phyloP scores from a whole-genome alignment of 2,329 filamentous ascomycete genomes.

The Talaromyces sp. region DNA sequence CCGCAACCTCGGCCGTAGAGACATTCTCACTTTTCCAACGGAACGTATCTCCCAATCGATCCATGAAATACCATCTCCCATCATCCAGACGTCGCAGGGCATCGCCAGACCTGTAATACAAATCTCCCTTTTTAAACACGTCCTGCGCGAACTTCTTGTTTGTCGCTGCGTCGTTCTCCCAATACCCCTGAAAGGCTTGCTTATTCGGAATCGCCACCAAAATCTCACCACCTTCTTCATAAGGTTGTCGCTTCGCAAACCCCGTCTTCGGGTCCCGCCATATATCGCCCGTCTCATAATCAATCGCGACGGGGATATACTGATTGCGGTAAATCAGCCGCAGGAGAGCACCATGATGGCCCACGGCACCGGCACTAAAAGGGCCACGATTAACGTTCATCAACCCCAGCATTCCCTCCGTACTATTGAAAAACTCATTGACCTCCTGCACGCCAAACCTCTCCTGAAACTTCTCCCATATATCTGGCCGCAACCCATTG shows the following conservation, averaged over 20 bases:
- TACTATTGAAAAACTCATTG: conserved; percentile 74
- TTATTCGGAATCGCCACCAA: conserved; percentile 62
- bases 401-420: conserved; percentile 67
- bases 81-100: conserved; percentile 61
- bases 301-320: conserved; percentile 66
- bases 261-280: conserved; percentile 65
- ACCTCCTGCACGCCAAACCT: conserved; percentile 52
- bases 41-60: conserved; percentile 61
- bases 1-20: conserved; percentile 65
- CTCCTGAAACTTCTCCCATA: conserved; percentile 61
- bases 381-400: conserved; percentile 61
- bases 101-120: conserved; percentile 69
- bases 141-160: conserved; percentile 63
- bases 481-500: conserved; percentile 58
- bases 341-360: conserved; percentile 66
- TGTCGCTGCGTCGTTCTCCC: conserved; percentile 65
- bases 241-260: conserved; percentile 62
- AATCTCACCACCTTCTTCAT: conserved; percentile 72
- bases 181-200: conserved; percentile 67
- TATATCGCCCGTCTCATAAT: conserved; percentile 67
- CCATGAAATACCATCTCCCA: conserved; percentile 68
- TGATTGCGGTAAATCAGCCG: conserved; percentile 54
- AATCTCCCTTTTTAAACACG: conserved; percentile 66
- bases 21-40: conserved; percentile 61
- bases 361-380: conserved; percentile 64